Base-by-base conservation (phyloP, 2,329 filamentous ascomycete species). In the Helotiales sp. region DNA sequence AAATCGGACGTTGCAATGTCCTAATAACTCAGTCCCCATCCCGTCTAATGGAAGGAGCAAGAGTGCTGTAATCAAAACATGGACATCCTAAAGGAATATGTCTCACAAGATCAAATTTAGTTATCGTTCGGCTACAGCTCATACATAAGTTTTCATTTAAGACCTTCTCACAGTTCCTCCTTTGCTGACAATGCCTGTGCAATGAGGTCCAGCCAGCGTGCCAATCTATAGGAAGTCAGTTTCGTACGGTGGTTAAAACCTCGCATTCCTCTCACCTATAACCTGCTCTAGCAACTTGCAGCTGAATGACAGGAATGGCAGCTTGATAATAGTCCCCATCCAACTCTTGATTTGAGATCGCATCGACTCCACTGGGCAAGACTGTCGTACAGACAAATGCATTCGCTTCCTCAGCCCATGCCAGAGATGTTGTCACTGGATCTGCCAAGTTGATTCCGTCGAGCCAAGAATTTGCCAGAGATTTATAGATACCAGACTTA, bases 281-380 rank as follows among this genome's bases (percentile, higher is more conserved):
- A 10, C 88, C 88, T 3, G 85, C 88, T 62, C 82, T 83, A 7
- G 87, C 88, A 60, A 91, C 77, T 69, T 88, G 83, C 58, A 82
- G 69, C 71, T 90, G 84, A 46, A 90, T 77, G 57, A 86, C 81
- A 19, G 81, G 83, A n/a, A 81, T 81, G 2, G 85, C 86, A 30
- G 77, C 79, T 30, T 84, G 77, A 66, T 84, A 89, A 71, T 90
- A 90, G 31, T 80, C 77, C 0, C 81, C 82, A 27, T 79, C 79
- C 24, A 90, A 75, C 67, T 89, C 86, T 71, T 84, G 76, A 17
- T 79, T 81, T 44, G 73, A 75, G 53, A 89, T 84, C 7, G 79
- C 84, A 19, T 74, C 73, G 13, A 81, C 76, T 0, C 87, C 87
- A 33, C 86, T 75, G 0, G 85, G 85, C 54, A 90, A 73, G 8